Base-by-base conservation (phyloP, 345 rosid genomes). In the Psidium friedrichsthalianum region DNA sequence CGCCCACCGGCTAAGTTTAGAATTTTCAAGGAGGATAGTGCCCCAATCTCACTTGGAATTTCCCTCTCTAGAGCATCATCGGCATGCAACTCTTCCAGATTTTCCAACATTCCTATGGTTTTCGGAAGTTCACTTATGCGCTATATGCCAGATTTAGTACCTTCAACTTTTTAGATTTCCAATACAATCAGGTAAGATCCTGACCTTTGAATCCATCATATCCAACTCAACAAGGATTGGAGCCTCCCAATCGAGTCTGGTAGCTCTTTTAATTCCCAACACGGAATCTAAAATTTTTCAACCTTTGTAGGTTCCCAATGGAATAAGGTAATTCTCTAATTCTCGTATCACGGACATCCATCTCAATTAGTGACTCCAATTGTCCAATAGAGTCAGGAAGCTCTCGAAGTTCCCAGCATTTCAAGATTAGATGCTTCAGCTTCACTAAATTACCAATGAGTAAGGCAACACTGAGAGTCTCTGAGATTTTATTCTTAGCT, bases 231-330 rank as follows among this genome's bases (percentile, higher is more conserved):
- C 20, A 82, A 54, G 25, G 40, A 51, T 54, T 82, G 27, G 40
- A 82, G 56, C 40, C 57, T 53, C 57, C 84, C 54, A 0, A 82
- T 29, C 20, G 58, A 53, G 6, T 82, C 47, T 3, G 84, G 84
- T 21, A 82, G 55, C 57, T 13, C 32, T 14, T 27, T 1, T 36
- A 82, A 24, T 20, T 1, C 1, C 2, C 56, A 14, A 2, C 4
- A 0, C 3, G 1, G 2, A 3, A 54, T 18, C 22, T 0, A 0
- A 54, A 0, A 54, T 18, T 22, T 54, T 54, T 3, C 22, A 54
- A 54, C 56, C 8, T 18, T 54, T 54, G 2, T 6, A 54, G 56
- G 56, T 54, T 54, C 18, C 56, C 56, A 54, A 54, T 54, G 56
- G 56, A 54, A 54, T 18, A 8, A 18, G 56, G 56, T 54, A 54